These are phyloP conservation scores for Candida anutae DNA, from an alignment of 1,139 yeast species.

Conservation along the genomic window DNA sequence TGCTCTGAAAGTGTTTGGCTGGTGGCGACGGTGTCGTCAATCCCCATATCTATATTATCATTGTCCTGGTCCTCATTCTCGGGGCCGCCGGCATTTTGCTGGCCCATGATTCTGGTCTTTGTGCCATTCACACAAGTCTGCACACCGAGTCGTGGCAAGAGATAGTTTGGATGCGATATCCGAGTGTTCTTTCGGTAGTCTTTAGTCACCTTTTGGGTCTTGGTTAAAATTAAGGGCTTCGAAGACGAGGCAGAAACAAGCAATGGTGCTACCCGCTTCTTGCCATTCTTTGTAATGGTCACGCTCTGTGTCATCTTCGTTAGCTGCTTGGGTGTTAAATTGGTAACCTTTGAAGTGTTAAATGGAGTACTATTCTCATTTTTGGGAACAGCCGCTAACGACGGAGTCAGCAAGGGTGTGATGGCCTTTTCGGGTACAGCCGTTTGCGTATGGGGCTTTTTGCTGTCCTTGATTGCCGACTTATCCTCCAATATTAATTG, in stretches of 20 bases:
- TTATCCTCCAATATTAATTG: constrained; percentile 68
- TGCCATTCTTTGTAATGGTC: constrained; percentile 69
- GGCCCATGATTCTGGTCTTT: constrained; percentile 12
- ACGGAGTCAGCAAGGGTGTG: not conserved
- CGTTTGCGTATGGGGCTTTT: constrained; percentile 1
- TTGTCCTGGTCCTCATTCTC: constrained; percentile 26
- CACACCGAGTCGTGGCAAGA: constrained; percentile 41
- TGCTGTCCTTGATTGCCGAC: constrained; percentile 19
- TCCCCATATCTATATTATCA: constrained; percentile 39
- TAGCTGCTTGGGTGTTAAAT: constrained; percentile 10
- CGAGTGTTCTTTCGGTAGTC: constrained; percentile 18
- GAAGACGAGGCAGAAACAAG: constrained; percentile 49
- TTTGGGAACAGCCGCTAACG: not conserved
- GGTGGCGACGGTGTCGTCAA: constrained; percentile 14
- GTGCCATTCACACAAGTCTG: constrained; percentile 41
- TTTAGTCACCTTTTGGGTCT: constrained; percentile 7
- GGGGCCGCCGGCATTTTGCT: constrained; percentile 18
- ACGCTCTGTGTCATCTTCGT: constrained; percentile 22
- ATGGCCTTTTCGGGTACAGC: not conserved
- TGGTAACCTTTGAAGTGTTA: constrained; percentile 5
- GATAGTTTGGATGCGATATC: constrained; percentile 34
- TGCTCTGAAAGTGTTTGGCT: constrained; percentile 21
- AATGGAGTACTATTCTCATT: not conserved
- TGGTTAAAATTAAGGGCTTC: constrained; percentile 3
- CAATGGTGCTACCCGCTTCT: constrained; percentile 80